Conservation (phyloP, 768 basidiomycete species). For the Mrakia hoshinonis region DNA sequence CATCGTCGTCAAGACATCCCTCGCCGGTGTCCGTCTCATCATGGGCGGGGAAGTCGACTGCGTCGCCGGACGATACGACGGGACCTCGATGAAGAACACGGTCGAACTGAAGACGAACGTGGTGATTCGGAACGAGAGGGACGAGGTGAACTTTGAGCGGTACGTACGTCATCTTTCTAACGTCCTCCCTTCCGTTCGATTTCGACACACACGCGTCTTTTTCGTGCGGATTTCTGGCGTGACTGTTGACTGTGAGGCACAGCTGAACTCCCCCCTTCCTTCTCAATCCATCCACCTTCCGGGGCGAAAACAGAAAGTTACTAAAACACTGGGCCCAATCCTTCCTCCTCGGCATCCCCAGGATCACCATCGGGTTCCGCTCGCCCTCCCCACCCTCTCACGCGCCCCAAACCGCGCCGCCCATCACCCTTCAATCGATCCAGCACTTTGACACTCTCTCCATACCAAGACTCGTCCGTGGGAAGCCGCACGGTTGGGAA, state of each 20-base stretch:
- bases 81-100: background rate
- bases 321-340: slow-evolving; percentile 43
- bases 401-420: too few species aligned
- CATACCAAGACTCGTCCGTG: background rate
- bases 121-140: slow-evolving; percentile 36
- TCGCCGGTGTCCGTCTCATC: slow-evolving; percentile 38
- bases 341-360: slow-evolving; percentile 40
- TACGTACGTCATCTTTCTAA: slow-evolving; percentile 18
- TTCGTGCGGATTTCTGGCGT: too few species aligned
- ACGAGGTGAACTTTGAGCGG: slow-evolving; percentile 39
- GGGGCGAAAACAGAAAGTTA: slow-evolving; percentile 32
- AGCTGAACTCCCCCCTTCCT: background rate
- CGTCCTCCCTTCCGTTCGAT: background rate
- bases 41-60: slow-evolving; percentile 43
- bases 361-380: slow-evolving; percentile 39
- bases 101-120: slow-evolving; percentile 42
- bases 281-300: background rate
- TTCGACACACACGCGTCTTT: background rate
- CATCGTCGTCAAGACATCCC: slow-evolving; percentile 38
- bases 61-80: slow-evolving; percentile 32
- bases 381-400: slow-evolving; percentile 35
- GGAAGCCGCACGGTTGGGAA: slow-evolving; percentile 15
- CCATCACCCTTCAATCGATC: slow-evolving; percentile 31
- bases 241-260: too few species aligned
- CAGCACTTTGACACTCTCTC: slow-evolving; percentile 32